Evolutionary conservation across 257 asterid species (phyloP).

Genomic region (Jacaranda copaia): DNA sequence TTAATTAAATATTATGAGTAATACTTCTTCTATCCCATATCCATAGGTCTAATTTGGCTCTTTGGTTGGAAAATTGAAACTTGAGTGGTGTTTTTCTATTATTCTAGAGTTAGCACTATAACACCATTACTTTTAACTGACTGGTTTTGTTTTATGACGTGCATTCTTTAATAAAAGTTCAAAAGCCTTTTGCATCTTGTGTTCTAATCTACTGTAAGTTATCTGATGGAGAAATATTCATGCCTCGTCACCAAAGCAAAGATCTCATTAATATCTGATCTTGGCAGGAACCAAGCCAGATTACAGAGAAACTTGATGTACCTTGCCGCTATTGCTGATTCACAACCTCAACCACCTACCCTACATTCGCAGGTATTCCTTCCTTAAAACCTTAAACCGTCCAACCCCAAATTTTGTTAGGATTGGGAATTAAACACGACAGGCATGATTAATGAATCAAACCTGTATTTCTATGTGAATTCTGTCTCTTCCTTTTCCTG

Average conservation of each 20-base stretch:
- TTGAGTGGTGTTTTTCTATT: no score
- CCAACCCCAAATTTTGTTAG: no score
- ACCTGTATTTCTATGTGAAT: background rate
- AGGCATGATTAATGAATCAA: background rate
- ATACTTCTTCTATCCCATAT: background rate
- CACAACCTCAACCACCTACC: conserved; percentile 88
- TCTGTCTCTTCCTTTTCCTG: background rate
- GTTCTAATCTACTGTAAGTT: no score
- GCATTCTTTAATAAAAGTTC: no score
- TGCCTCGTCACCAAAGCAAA: no score
- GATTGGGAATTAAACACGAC: no score
- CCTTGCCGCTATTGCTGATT: conserved; percentile 97
- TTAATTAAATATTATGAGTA: no score
- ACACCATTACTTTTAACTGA: no score
- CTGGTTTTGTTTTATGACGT: no score
- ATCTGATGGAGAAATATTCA: no score
- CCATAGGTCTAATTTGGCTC: background rate
- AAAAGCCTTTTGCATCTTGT: no score
- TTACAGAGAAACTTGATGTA: conserved; percentile 95
- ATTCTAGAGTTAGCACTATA: no score
- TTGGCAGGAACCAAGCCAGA: conserved; percentile 79
- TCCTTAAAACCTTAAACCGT: background rate
- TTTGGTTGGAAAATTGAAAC: background rate
- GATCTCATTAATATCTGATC: background rate
- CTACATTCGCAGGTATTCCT: conserved; percentile 84